A percentile compares a stretch with the other conserved stretches of the same genome.
Evolutionary conservation across 208 protist species (phyloP).

Genomic region (Leishmania mexicana): DNA sequence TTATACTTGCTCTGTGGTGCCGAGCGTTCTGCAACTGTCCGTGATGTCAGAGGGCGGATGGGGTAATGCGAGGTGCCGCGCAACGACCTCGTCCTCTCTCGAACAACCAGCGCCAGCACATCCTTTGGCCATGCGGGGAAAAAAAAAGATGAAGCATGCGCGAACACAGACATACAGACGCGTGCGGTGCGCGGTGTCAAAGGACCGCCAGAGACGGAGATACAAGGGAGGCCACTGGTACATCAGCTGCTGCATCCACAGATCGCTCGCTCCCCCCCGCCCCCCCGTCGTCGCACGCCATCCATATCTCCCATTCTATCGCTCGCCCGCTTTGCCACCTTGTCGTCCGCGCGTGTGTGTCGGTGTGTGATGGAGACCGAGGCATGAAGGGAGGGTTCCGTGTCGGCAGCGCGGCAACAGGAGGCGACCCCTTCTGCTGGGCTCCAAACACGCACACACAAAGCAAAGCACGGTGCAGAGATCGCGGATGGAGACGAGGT

Average conservation of each 20-base stretch:
- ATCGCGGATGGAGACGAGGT: no score
- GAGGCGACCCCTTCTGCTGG: no score
- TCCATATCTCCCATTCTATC: no score
- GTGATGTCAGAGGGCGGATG: background rate
- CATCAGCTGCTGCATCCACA: no score
- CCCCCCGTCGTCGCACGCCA: background rate
- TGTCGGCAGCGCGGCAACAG: no score
- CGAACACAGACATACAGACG: background rate
- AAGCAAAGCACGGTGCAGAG: background rate
- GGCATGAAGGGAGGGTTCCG: background rate
- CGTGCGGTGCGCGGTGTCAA: background rate
- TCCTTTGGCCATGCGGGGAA: background rate
- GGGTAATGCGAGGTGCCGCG: background rate
- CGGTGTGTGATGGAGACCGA: background rate
- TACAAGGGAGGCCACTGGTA: no score
- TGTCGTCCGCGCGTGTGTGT: background rate
- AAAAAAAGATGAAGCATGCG: background rate
- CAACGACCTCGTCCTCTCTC: background rate
- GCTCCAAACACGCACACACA: no score
- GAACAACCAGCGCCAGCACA: background rate
- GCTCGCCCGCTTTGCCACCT: background rate
- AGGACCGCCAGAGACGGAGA: no score
- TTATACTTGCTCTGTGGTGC: background rate
- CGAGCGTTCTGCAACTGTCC: background rate
- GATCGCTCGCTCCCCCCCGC: background rate